Evolutionary conservation across 768 basidiomycete species (phyloP), one percentile per base, ranked within the genome.

Genomic region (Mycena pura): DNA sequence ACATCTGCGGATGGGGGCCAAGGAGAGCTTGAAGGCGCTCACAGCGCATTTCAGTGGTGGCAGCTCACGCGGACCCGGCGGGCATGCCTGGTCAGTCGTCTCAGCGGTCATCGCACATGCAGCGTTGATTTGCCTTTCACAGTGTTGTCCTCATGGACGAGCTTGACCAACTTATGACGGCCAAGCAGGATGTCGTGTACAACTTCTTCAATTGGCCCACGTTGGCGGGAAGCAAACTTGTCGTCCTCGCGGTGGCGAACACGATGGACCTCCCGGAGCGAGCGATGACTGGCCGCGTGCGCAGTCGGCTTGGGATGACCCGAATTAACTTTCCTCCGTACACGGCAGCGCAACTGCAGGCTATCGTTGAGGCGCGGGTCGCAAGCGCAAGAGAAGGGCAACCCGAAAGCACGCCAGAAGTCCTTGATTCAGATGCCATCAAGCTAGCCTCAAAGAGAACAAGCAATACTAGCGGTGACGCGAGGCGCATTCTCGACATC

Each of bases 141-240:
- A 98, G 95, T 57, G 91, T 99, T 5, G 95, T 99, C 5, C 80
- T 99, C 15, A 99, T 99, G 93, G 96, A 99, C 73, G 97, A 99
- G 76, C 83, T 99, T 5, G 97, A 99, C 75, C 97, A 99, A 73
- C 83, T 99, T 27, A 87, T 99, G 67, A 99, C 96, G 1, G 81
- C 91, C 17, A 97, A 97, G 72, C 96, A 99, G 73, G 96, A 99
- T 59, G 96, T 99, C 10, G 92, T 99, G 21, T 99, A 99, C 77
- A 98, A 98, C 70, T 99, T 99, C 77, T 99, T 99, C 83, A 99
- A 99, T 72, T 99, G 97, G 96, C 97, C 97, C 2, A 96, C 95
- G 4, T 80, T 97, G 49, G 82, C 85, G 0, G 88, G 87, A 19
- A 95, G 94, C 58, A 93, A 92, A 73, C 84, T 99, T 6, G 88